Evolutionary conservation across 768 basidiomycete species (phyloP), one percentile per base, ranked within the genome.

Genomic region (Mycena chlorophos): DNA sequence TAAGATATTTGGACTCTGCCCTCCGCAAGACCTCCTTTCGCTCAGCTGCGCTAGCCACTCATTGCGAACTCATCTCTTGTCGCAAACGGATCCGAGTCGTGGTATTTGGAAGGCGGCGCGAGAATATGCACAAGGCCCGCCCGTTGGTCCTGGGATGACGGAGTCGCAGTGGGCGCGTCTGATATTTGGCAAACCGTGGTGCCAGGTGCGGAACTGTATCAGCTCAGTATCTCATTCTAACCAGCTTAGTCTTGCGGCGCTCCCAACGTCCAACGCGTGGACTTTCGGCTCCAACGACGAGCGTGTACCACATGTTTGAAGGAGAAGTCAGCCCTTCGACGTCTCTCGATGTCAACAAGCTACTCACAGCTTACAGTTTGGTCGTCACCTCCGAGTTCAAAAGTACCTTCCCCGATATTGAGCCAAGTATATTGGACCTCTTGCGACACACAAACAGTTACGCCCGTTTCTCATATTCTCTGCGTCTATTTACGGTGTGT

Each of bases 371-470:
- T 8, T 25, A 23, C 45, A 76, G 75, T 49, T 63, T 68, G 25
- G 64, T 72, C 5, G 63, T 58, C 6, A 55, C 49, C n/a, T 60
- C 54, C n/a, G 66, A 58, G 13, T 71, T 70, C 56, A 43, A 45
- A 6, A 53, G n/a, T 0, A 25, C 34, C 8, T 75, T 66, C 53
- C 71, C 73, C 1, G 56, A 63, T n/a, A 56, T 65, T 17, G 66
- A 73, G 16, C 27, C 30, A 8, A 51, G 52, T 4, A 56, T 74
- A 19, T 52, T 73, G 10, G 62, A 69, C 5, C 57, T 73, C 19
- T 54, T 72, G 20, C 69, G 66, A 3, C 60, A 69, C 52, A 75
- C 72, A 1, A 63, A 71, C 28, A 52, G 74, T 75, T 58, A 50
- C 48, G 30, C 58, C n/a, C 49, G 31, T 20, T 25, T 19, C 30